Evolutionary conservation across 2,329 filamentous ascomycete genomes (phyloP), one percentile per base, ranked within the genome.

Genomic region (Chrysoporthe cubensis): DNA sequence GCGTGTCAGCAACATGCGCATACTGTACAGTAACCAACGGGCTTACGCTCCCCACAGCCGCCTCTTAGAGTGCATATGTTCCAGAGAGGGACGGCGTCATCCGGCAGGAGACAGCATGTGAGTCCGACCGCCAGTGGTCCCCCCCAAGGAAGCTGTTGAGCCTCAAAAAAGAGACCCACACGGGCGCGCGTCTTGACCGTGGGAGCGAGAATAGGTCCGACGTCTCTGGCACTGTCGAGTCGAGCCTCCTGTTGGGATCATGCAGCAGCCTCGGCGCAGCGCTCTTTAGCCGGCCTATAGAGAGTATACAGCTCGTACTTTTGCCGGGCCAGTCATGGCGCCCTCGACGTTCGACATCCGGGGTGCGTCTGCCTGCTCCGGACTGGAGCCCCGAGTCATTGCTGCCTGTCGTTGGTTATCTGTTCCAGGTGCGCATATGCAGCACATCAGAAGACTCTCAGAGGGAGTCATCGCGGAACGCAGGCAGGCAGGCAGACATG

Each of bases 331-430:
- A 61, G 58, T 18, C 58, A 44, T 44, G 8, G 21, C 42, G 21
- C 21, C 42, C 21, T 48, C 13, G 58, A 46, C 7, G 40, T 7
- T 16, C 14, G 43, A 61, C 21, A 14, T 52, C 21, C 26, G 48
- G 48, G 21, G 48, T 16, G 48, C 26, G 4, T 52, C 48, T 52
- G 21, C 21, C 14, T 50, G 48, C 48, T 13, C 13, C 13, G 48
- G 50, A 26, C 50, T 16, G 11, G 26, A 26, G 26, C 26, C 32
- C 11, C 26, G 32, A 32, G 54, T 40, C 54, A 57, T 16, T 62
- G 44, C 50, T 64, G 62, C 62, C 62, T 64, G 42, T 46, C 37
- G 26, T 61, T 61, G 43, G 59, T 40, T 26, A 57, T 40, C 52
- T 14, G 2, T 62, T 40, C 37, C 26, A 26, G 9, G 46, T 37